These are phyloP conservation scores for Acanthamoeba royreba DNA, from an alignment of 208 protist genomes.

Conservation along the genomic window DNA sequence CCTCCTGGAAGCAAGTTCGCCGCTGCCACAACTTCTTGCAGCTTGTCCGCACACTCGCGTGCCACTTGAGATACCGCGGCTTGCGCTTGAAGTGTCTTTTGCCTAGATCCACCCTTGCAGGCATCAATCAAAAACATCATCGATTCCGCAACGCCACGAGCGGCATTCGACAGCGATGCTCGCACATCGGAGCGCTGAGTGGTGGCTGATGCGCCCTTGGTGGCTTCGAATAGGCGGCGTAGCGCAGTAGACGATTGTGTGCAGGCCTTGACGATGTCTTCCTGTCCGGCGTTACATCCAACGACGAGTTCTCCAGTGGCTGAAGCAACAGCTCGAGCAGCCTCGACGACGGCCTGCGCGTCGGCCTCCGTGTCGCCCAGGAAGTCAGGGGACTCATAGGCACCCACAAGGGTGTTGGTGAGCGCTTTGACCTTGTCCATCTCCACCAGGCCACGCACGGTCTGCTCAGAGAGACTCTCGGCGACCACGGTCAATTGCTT, in stretches of 20 bases:
- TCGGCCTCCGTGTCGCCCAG: not conserved
- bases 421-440: not conserved
- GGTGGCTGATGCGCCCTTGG: not conserved
- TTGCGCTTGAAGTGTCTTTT: constrained; percentile 1
- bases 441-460: constrained; percentile 13
- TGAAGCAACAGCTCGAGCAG: not conserved
- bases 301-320: constrained; percentile 38
- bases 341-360: not conserved
- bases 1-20: constrained; percentile 46
- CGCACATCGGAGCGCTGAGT: not conserved
- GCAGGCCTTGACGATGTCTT: constrained; percentile 11
- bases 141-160: not conserved
- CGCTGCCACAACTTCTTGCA: constrained; percentile 20
- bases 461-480: not conserved
- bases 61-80: not conserved
- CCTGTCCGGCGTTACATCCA: not conserved
- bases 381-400: not conserved
- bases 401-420: not conserved
- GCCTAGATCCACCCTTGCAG: constrained; percentile 32
- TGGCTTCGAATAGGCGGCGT: not conserved
- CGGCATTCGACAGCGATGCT: not conserved
- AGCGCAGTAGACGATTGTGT: not conserved
- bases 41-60: constrained; percentile 30
- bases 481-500: not conserved
- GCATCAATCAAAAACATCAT: not conserved